Base-by-base conservation (phyloP, 768 basidiomycete genomes). In the Pleurotus eryngii region DNA sequence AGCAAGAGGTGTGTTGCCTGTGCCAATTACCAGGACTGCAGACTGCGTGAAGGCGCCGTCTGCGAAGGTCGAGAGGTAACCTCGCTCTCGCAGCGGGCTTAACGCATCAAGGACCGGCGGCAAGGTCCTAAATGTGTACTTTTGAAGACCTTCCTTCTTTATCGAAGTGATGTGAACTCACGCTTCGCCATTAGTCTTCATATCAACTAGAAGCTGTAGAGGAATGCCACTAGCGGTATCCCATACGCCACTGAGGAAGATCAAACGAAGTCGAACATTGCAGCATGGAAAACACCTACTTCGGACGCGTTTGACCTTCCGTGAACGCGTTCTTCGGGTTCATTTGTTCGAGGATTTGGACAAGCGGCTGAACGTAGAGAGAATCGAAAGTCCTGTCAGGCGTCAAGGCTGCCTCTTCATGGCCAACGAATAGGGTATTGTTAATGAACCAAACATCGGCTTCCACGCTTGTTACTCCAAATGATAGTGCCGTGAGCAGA, bases 171-270 rank as follows among this genome's bases (percentile, higher is more conserved):
- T 22, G 14, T 20, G 48, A 12, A 67, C 76, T 55, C 63, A 81
- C 80, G 69, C 63, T n/a, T 62, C 57, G 0, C 81, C 81, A 58
- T 81, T 76, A 1, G 79, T 81, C 64, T 82, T 83, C 64, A 83
- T 75, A 57, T 81, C 80, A 5, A 82, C 69, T 9, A 81, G 65
- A n/a, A 82, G 66, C 46, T 83, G 80, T 37, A 83, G 66, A 5
- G 80, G 60, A 5, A 65, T 73, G 22, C 61, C 65, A 24, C 74
- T 65, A 0, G 76, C 66, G 12, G 74, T 80, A 59, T 82, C 81
- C 59, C 79, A 83, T 1, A 80, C 71, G n/a, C 81, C 81, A 57
- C 81, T 82, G 47, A 18, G 26, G 24, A 49, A 9, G n/a, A 53
- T 18, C 46, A 59, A 26, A 42, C 46, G 35, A 12, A 11, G 38